These are phyloP conservation scores for Serendipita sp. DNA, from an alignment of 768 basidiomycete species.

Conservation along the genomic window DNA sequence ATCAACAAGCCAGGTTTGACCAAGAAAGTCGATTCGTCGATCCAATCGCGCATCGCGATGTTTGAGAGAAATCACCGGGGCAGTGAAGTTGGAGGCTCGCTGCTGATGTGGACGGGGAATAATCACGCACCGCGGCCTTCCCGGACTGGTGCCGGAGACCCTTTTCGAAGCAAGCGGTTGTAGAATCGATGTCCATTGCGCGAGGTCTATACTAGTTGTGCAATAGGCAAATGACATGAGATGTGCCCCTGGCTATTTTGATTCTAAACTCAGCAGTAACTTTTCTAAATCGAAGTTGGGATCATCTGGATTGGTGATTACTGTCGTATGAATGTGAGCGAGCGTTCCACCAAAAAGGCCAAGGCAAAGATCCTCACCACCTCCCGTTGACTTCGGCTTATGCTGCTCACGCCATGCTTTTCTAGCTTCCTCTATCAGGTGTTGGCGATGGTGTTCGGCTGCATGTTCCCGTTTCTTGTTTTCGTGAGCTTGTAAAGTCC, in stretches of 20 bases:
- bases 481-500: slow-evolving; percentile 69
- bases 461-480: slow-evolving; percentile 62
- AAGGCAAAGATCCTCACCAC: slow-evolving; percentile 32
- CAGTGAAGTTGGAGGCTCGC: neutral
- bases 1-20: no score
- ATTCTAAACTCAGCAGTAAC: slow-evolving; percentile 23
- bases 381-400: slow-evolving; percentile 31
- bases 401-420: slow-evolving; percentile 79
- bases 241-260: neutral
- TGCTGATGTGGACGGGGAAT: neutral
- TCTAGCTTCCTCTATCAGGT: slow-evolving; percentile 72
- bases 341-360: neutral
- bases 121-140: neutral
- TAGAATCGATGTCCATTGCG: neutral
- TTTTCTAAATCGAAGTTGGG: slow-evolving; percentile 95
- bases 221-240: neutral
- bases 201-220: neutral
- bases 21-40: neutral
- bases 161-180: neutral
- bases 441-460: slow-evolving; percentile 56
- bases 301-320: slow-evolving; percentile 87
- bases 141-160: neutral
- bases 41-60: slow-evolving; percentile 1
- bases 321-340: slow-evolving; percentile 26
- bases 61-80: neutral